Evolutionary conservation across 108 stramenopile genomes (phyloP).

Genomic region (Parietichytrium sp.): DNA sequence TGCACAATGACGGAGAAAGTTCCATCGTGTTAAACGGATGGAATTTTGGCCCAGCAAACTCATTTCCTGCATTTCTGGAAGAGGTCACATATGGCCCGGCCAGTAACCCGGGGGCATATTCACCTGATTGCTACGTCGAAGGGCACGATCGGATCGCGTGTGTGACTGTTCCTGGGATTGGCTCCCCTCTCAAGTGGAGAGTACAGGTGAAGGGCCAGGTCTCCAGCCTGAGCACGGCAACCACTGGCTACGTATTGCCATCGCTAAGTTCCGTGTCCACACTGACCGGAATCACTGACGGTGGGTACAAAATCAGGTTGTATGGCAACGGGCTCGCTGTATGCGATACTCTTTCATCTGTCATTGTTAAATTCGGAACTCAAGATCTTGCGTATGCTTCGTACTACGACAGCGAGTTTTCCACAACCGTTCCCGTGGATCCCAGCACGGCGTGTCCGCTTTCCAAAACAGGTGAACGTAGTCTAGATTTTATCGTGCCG

Average conservation of each 20-base stretch:
- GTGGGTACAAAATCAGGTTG: slow-evolving; percentile 1
- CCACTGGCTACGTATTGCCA: neutral
- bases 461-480: neutral
- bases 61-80: slow-evolving; percentile 39
- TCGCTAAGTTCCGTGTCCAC: neutral
- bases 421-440: no score
- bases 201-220: slow-evolving; percentile 25
- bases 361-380: neutral
- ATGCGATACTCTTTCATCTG: neutral
- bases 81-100: slow-evolving; percentile 43
- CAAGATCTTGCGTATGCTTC: neutral
- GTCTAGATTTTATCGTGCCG: neutral
- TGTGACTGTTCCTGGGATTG: slow-evolving; percentile 25
- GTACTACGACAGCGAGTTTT: no score
- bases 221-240: neutral
- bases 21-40: slow-evolving; percentile 16
- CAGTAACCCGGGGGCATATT: slow-evolving; percentile 27
- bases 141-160: slow-evolving; percentile 32
- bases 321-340: neutral
- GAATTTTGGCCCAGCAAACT: slow-evolving; percentile 42
- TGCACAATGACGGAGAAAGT: slow-evolving; percentile 3
- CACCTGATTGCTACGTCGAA: neutral
- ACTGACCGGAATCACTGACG: neutral
- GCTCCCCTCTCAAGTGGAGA: slow-evolving; percentile 12
- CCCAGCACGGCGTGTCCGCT: neutral